phyloP scores from a whole-genome alignment of 306 rosid species.

The Quercus cerris region DNA sequence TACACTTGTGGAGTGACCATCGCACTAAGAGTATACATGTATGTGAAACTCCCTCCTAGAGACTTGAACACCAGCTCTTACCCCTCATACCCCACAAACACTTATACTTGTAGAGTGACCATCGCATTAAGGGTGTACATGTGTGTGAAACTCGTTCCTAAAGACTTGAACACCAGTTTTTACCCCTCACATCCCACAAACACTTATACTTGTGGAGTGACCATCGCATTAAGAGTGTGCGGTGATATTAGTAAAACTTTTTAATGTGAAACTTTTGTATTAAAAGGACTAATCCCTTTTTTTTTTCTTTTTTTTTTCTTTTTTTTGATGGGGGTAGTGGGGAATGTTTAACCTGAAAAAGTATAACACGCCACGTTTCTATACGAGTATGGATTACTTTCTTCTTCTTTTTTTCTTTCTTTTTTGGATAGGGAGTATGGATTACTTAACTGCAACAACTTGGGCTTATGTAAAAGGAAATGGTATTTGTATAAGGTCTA shows the following conservation, averaged over 20 bases:
- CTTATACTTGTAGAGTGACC: no score
- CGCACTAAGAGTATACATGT: rapidly evolving
- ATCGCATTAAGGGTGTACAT: no score
- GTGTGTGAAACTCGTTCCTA: rapidly evolving
- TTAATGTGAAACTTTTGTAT: no score
- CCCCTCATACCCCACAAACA: rapidly evolving
- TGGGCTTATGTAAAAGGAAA: background rate
- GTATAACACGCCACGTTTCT: constrained; percentile 47
- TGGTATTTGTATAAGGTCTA: no score
- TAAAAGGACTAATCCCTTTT: no score
- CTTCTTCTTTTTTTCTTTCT: no score
- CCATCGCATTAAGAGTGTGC: rapidly evolving
- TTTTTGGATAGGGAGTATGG: constrained; percentile 20
- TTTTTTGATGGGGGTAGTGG: no score
- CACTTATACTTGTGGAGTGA: no score
- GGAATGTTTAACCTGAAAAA: no score
- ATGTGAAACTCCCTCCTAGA: rapidly evolving
- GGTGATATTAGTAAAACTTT: no score
- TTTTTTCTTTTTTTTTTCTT: no score
- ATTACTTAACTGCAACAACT: constrained; percentile 76
- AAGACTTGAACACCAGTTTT: rapidly evolving
- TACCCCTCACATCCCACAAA: rapidly evolving
- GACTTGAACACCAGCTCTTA: rapidly evolving
- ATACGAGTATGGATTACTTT: constrained; percentile 49
- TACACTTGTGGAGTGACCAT: rapidly evolving